phyloP scores from a whole-genome alignment of 306 rosid species.

The Begonia loranthoides region DNA sequence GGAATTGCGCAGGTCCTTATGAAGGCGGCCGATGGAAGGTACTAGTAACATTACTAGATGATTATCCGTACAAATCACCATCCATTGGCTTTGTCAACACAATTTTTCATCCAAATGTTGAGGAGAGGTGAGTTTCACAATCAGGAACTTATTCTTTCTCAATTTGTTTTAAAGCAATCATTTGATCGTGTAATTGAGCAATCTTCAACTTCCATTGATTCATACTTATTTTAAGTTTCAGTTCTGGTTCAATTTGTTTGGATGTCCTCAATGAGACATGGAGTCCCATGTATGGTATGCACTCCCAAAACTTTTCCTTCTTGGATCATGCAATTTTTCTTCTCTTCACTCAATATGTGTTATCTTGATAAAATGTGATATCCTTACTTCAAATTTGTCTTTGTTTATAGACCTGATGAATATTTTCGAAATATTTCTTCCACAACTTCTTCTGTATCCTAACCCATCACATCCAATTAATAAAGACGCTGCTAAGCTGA shows the following conservation, averaged over 20 bases:
- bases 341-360: constrained; percentile 8
- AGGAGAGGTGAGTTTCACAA: constrained; percentile 59
- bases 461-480: constrained; percentile 83
- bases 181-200: constrained; percentile 4
- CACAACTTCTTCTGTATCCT: constrained; percentile 89
- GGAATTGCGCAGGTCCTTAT: constrained; percentile 53
- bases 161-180: constrained; percentile 5
- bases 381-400: constrained; percentile 4
- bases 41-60: constrained; percentile 76
- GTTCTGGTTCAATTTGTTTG: constrained; percentile 88
- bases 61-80: constrained; percentile 87
- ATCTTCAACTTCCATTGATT: constrained; percentile 2
- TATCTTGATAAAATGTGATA: constrained; percentile 4
- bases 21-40: constrained; percentile 79
- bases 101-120: constrained; percentile 91
- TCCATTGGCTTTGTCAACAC: constrained; percentile 78
- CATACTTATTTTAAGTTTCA: constrained; percentile 23
- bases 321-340: constrained; percentile 1
- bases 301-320: constrained; percentile 13
- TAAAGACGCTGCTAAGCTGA: constrained; percentile 77
- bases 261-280: constrained; percentile 91
- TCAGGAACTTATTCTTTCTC: constrained; percentile 1
- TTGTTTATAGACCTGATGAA: constrained; percentile 59
- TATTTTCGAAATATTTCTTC: constrained; percentile 80
- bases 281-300: constrained; percentile 93